These are phyloP conservation scores for Peronosclerospora sorghi DNA, from an alignment of 352 stramenopile species.

Conservation along the genomic window DNA sequence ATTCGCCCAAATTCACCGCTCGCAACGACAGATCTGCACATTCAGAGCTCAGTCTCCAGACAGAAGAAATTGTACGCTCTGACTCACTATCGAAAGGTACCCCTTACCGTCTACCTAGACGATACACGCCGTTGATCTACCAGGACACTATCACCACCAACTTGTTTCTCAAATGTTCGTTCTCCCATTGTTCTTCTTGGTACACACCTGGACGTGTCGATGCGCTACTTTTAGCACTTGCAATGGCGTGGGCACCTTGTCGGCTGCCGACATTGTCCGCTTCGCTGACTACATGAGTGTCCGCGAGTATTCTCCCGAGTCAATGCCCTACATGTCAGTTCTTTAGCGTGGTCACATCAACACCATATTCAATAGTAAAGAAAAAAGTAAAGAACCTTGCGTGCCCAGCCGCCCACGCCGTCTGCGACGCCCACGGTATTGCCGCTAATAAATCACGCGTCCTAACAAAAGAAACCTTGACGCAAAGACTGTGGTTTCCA, in stretches of 20 bases:
- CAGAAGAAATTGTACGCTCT: not conserved
- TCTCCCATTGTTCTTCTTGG: not conserved
- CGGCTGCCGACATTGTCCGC: conserved; percentile 8
- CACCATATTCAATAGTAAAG: not conserved
- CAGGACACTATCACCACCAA: conserved; percentile 34
- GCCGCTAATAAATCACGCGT: conserved; percentile 73
- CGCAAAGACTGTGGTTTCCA: too few relatives aligned
- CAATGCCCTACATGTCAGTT: conserved; percentile 49
- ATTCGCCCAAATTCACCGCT: conserved; percentile 91
- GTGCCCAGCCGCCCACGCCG: conserved; percentile 80
- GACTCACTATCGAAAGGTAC: not conserved
- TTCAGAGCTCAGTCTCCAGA: not conserved
- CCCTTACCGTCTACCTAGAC: conserved; percentile 65
- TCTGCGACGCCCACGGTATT: conserved; percentile 79
- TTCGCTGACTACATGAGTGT: conserved; percentile 59
- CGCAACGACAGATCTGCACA: conserved; percentile 41
- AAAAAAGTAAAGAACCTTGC: conserved; percentile 45
- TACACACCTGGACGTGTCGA: conserved; percentile 37
- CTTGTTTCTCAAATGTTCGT: not conserved
- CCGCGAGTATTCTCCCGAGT: conserved; percentile 82
- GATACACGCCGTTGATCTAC: conserved; percentile 78
- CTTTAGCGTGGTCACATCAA: not conserved
- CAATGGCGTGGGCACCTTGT: conserved; percentile 37
- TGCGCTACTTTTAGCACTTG: conserved; percentile 65
- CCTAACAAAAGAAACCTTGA: too few relatives aligned